Percentiles rank a stretch among this genome's conserved stretches.
Evolutionary conservation across 2,329 filamentous ascomycete genomes (phyloP).

Genomic region (Penicillium crustosum): DNA sequence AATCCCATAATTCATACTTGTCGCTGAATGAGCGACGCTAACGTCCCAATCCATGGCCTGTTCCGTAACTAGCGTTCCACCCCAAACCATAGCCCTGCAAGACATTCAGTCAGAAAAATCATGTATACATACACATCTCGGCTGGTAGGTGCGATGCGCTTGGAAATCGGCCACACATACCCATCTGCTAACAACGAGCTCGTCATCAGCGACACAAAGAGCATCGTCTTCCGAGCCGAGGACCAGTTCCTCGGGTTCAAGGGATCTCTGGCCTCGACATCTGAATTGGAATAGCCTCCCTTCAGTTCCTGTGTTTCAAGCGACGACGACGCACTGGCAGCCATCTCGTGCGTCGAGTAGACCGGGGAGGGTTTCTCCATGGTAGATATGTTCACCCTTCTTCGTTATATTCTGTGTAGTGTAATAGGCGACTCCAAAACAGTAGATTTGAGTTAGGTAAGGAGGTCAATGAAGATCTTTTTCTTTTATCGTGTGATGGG

Average conservation of each 20-base stretch:
- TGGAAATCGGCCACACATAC: slow-evolving; percentile 19
- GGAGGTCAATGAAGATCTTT: slow-evolving; percentile 4
- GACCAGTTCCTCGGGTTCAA: slow-evolving; percentile 34
- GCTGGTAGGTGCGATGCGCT: neutral
- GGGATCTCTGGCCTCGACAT: slow-evolving; percentile 13
- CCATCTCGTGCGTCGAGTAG: slow-evolving; percentile 9
- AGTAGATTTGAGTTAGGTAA: neutral
- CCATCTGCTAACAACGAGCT: slow-evolving; percentile 39
- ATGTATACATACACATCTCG: neutral
- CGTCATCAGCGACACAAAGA: slow-evolving; percentile 38
- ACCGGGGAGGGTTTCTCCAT: slow-evolving; percentile 18
- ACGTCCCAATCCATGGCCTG: slow-evolving; percentile 40
- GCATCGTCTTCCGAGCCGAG: slow-evolving; percentile 28
- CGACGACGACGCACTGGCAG: slow-evolving; percentile 11
- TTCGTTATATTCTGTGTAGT: neutral
- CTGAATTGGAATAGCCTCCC: neutral
- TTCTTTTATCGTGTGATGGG: neutral
- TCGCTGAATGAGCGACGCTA: slow-evolving; percentile 34
- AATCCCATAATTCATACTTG: slow-evolving; percentile 44
- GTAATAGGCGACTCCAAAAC: neutral
- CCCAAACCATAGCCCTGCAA: slow-evolving; percentile 41
- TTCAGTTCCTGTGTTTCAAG: slow-evolving; percentile 7
- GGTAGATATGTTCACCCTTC: neutral
- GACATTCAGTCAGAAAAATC: neutral
- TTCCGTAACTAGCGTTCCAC: slow-evolving; percentile 41